A percentile compares a stretch with the other conserved stretches of the same genome.
Conservation (phyloP, 2,329 filamentous ascomycete species). For the Simplicillium aogashimaense region DNA sequence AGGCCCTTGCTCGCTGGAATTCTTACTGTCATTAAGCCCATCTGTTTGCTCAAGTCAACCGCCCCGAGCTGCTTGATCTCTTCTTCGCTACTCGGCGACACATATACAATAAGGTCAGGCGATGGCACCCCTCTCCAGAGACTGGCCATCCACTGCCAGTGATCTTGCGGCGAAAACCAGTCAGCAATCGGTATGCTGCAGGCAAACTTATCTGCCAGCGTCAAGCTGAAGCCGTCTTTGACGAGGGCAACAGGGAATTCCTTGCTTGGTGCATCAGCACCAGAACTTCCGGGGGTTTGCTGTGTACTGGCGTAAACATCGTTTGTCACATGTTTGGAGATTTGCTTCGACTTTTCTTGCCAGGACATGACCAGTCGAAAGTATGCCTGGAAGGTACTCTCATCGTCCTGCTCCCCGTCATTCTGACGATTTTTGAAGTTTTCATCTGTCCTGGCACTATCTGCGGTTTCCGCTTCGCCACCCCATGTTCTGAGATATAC, state of each 20-base stretch:
- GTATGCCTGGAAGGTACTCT: slow-evolving; percentile 46
- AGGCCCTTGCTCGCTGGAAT: slow-evolving; percentile 33
- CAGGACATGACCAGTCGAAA: slow-evolving; percentile 60
- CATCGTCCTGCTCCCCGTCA: slow-evolving; percentile 12
- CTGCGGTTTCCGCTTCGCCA: slow-evolving; percentile 17
- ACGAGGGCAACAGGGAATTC: slow-evolving; percentile 63
- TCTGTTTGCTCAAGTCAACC: slow-evolving; percentile 46
- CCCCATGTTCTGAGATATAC: slow-evolving; percentile 33
- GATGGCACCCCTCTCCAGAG: slow-evolving; percentile 82
- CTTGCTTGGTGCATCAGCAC: background rate
- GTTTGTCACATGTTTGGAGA: slow-evolving; percentile 41
- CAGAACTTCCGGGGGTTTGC: too few relatives aligned
- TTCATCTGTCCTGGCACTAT: slow-evolving; percentile 7
- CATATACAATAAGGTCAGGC: slow-evolving; percentile 69
- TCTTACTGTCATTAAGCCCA: slow-evolving; percentile 44
- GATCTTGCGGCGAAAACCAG: slow-evolving; percentile 70
- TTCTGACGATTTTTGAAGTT: background rate
- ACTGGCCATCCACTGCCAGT: slow-evolving; percentile 96
- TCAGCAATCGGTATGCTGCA: slow-evolving; percentile 65
- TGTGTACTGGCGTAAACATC: slow-evolving; percentile 6
- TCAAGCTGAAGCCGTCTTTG: slow-evolving; percentile 69
- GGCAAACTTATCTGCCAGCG: slow-evolving; percentile 66
- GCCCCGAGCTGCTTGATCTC: slow-evolving; percentile 27
- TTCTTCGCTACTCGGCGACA: slow-evolving; percentile 30
- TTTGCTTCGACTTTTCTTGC: slow-evolving; percentile 66